Base-by-base conservation (phyloP, 108 stramenopile genomes). In the Fragilaria crotonensis region DNA sequence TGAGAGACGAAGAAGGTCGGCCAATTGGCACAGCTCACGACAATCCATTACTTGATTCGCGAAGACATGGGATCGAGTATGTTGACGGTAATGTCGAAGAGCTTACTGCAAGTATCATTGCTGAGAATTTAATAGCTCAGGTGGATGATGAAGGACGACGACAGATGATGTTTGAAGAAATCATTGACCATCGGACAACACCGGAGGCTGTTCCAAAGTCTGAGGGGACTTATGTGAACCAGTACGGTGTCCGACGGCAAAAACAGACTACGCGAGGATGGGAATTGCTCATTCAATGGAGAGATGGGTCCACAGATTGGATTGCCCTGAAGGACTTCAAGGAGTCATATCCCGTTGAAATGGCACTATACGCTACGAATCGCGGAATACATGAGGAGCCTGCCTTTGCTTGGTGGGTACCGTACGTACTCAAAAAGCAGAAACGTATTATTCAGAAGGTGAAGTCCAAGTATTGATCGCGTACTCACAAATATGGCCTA, bases 401-500 rank as follows among this genome's bases (percentile, higher is more conserved):
- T 29, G 70, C 71, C 18, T 77, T 73, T 61, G 55, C 50, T 4
- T 77, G 76, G 76, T 77, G 76, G 76, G 64, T 70, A 0, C 57
- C 55, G 1, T 46, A 52, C 14, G n/a, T 19, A 22, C 20, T 73
- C 1, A n/a, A 48, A 7, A 57, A 64, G 26, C 18, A 57, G 25
- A 30, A 64, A 5, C 3, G 66, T 5, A 71, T 75, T 20, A 50
- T 81, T 20, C 20, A 30, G 1, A 72, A 71, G 32, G 25, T 66
- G 25, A 74, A 77, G n/a, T n/a, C n/a, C n/a, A n/a, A n/a, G n/a
- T n/a, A n/a, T n/a, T n/a, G n/a, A n/a, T n/a, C n/a, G n/a, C 60
- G n/a, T n/a, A 72, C 70, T 1, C 67, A 76, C 36, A 81, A 81
- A 33, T 75, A 53, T 60, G 73, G 75, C 0, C 56, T 81, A 21